Percentiles rank a stretch among this genome's conserved stretches.
Conservation (phyloP, 2,329 filamentous ascomycete species). For the Cytospora piceicola region DNA sequence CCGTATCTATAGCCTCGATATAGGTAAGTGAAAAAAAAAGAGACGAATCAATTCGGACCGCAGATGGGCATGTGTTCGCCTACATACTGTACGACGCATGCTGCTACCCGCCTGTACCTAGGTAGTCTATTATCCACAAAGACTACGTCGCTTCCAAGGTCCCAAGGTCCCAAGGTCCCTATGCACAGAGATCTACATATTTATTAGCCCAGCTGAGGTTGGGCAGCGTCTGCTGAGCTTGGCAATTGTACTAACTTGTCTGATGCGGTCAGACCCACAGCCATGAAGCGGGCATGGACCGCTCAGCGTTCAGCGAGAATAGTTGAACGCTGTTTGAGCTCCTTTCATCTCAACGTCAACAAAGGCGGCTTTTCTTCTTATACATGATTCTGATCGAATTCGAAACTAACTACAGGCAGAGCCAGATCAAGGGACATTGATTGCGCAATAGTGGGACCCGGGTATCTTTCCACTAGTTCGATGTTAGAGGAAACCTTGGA, state of each 20-base stretch:
- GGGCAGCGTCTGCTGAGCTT: not conserved
- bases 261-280: conserved; percentile 1
- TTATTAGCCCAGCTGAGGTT: not conserved
- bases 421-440: not conserved
- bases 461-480: not conserved
- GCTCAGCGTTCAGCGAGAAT: not conserved
- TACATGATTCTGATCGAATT: not conserved
- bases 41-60: not conserved
- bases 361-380: not conserved
- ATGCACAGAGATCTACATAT: not conserved
- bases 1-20: not conserved
- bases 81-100: too few species aligned
- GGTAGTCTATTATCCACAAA: not conserved
- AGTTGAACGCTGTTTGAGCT: not conserved
- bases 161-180: not conserved
- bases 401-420: not conserved
- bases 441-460: conserved; percentile 1
- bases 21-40: not conserved
- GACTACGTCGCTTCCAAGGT: not conserved
- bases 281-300: not conserved
- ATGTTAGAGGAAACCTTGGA: not conserved
- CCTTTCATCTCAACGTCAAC: not conserved
- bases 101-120: conserved; percentile 18
- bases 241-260: not conserved
- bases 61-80: not conserved